Evolutionary conservation across 2,329 filamentous ascomycete species (phyloP).

Genomic region (Endoconidiophora polonica): DNA sequence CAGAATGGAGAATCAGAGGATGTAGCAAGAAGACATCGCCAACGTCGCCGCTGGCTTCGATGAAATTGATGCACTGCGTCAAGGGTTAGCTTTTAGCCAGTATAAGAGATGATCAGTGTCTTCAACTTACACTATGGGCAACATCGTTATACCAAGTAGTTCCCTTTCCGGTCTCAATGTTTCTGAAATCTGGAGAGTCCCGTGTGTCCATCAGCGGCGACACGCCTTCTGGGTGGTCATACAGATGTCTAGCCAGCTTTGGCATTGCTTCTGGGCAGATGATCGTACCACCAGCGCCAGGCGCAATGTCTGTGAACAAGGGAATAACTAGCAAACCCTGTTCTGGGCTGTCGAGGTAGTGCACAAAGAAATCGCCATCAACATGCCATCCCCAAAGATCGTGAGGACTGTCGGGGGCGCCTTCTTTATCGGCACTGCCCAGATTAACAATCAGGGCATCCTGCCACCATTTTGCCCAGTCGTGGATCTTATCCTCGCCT

Average conservation of each 20-base stretch:
- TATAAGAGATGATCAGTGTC: not conserved
- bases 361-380: constrained; percentile 56
- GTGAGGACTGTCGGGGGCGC: constrained; percentile 31
- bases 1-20: constrained; percentile 42
- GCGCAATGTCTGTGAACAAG: constrained; percentile 45
- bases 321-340: constrained; percentile 53
- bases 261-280: constrained; percentile 44
- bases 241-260: constrained; percentile 38
- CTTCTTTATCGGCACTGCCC: constrained; percentile 36
- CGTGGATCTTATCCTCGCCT: constrained; percentile 37
- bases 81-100: not conserved
- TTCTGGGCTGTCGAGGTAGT: constrained; percentile 55
- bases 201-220: constrained; percentile 47
- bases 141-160: constrained; percentile 29
- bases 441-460: constrained; percentile 56
- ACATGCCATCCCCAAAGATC: constrained; percentile 47
- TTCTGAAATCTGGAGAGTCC: constrained; percentile 28
- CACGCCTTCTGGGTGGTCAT: constrained; percentile 47
- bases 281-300: constrained; percentile 46
- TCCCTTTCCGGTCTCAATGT: constrained; percentile 21
- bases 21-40: constrained; percentile 44
- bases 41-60: constrained; percentile 35
- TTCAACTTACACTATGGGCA: constrained; percentile 16
- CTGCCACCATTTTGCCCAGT: constrained; percentile 38
- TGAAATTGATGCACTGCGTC: constrained; percentile 28